Evolutionary conservation across 116 monocot genomes (phyloP), one percentile per base, ranked within the genome.

Genomic region (Trichopus zeylanicus): DNA sequence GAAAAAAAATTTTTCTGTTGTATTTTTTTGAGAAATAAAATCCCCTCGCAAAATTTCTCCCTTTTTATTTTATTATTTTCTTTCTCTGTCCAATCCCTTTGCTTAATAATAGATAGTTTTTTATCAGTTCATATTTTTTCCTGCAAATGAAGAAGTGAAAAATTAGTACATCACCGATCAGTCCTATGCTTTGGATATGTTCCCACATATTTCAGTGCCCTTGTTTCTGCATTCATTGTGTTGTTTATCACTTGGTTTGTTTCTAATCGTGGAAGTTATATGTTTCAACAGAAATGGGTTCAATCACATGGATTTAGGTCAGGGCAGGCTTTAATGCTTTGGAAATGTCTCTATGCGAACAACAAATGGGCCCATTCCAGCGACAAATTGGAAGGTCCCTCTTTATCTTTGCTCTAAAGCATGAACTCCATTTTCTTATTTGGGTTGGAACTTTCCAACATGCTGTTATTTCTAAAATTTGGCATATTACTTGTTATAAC

Each of bases 321-420:
- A 25, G 87, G 84, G 7, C 97, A 97, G 70, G 91, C 87, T 16
- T 32, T 97, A 65, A 90, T 90, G 97, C 62, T 97, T 42, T 97
- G 97, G 97, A 97, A 97, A 37, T 84, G 87, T 46, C 79, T 97
- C 2, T 97, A 97, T 67, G 79, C 91, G 27, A 73, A 84, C 53
- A 79, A 82, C 16, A 42, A 62, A n/a, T 97, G 87, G 97, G 97
- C 97, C 19, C 75, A 81, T 42, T 73, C 54, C 29, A 26, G 65
- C 47, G 91, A 97, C 51, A 81, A 97, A 66, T 63, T 97, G 69
- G 69, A 67, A 74, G 93, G 93, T 93, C 39, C 24, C 7, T 28
- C 13, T 12, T 31, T 20, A 51, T 23, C 48, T 27, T 65, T 53
- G 42, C 13, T 3, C 54, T 26, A 3, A n/a, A 2, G 4, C 7